Evolutionary conservation across 1,284 basidiomycete genomes (phyloP).

Genomic region (Cryptococcus depauperatus): DNA sequence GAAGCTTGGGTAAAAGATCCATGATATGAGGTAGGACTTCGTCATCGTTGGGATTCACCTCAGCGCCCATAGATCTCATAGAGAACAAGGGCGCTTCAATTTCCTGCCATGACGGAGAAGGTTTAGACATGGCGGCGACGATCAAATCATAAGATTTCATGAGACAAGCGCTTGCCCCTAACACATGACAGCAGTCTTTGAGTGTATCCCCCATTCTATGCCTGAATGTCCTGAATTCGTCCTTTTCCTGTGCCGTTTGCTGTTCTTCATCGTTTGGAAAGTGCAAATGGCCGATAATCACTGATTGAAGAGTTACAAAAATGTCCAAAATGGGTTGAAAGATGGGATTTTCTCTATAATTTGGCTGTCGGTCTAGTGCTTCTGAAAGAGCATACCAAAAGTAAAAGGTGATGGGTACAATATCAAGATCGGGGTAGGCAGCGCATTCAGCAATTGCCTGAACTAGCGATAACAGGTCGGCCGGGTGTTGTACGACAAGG

Average conservation of each 20-base stretch:
- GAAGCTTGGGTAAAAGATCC: constrained; percentile 84
- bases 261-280: constrained; percentile 75
- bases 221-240: constrained; percentile 88
- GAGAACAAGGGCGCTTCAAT: constrained; percentile 97
- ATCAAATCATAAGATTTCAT: constrained; percentile 74
- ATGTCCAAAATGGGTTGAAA: constrained; percentile 58
- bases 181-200: constrained; percentile 95
- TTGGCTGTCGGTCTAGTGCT: constrained; percentile 52
- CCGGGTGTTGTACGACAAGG: constrained; percentile 79
- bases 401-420: constrained; percentile 94
- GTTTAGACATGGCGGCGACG: constrained; percentile 54
- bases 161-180: constrained; percentile 80
- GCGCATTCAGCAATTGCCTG: constrained; percentile 92
- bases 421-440: constrained; percentile 86
- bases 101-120: constrained; percentile 73
- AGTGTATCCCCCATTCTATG: constrained; percentile 99
- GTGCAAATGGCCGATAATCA: constrained; percentile 85
- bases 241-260: constrained; percentile 74
- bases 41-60: constrained; percentile 76
- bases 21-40: constrained; percentile 88
- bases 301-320: constrained; percentile 72
- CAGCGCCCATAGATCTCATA: constrained; percentile 95
- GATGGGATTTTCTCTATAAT: constrained; percentile 16
- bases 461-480: constrained; percentile 86
- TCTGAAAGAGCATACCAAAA: constrained; percentile 95